A percentile compares a stretch with the other conserved stretches of the same genome.
phyloP scores from a whole-genome alignment of 2,329 filamentous ascomycete species.

The Sclerotinia subarctica region DNA sequence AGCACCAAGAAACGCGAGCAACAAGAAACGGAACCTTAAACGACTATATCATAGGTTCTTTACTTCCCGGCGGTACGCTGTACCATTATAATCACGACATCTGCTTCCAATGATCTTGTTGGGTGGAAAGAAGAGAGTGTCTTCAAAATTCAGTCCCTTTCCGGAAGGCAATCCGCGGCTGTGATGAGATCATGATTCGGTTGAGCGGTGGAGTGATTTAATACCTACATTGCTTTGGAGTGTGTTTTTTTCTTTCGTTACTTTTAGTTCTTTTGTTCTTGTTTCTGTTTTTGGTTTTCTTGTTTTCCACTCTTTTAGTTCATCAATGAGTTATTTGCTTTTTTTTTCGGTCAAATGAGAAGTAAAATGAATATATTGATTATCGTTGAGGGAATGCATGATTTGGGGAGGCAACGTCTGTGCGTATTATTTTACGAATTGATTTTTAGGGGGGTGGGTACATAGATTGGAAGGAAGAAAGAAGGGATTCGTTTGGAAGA shows the following conservation, averaged over 20 bases:
- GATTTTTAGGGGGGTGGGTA: not conserved
- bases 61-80: not conserved
- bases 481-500: not conserved
- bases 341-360: not conserved
- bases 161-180: not conserved
- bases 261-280: not conserved
- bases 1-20: slow-evolving; percentile 44
- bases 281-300: not conserved
- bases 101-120: not conserved
- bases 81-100: not conserved
- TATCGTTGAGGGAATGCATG: not conserved
- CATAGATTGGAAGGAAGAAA: not conserved
- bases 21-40: slow-evolving; percentile 22
- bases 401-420: not conserved
- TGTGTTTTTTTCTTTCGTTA: not conserved
- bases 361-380: slow-evolving; percentile 7
- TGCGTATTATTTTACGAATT: not conserved
- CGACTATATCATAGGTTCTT: not conserved
- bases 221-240: not conserved
- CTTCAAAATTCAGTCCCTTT: not conserved
- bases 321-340: not conserved
- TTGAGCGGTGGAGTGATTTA: not conserved
- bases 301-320: not conserved
- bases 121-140: not conserved
- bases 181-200: not conserved